Base-by-base conservation (phyloP, 2,329 filamentous ascomycete genomes). In the Diaporthe amygdali region DNA sequence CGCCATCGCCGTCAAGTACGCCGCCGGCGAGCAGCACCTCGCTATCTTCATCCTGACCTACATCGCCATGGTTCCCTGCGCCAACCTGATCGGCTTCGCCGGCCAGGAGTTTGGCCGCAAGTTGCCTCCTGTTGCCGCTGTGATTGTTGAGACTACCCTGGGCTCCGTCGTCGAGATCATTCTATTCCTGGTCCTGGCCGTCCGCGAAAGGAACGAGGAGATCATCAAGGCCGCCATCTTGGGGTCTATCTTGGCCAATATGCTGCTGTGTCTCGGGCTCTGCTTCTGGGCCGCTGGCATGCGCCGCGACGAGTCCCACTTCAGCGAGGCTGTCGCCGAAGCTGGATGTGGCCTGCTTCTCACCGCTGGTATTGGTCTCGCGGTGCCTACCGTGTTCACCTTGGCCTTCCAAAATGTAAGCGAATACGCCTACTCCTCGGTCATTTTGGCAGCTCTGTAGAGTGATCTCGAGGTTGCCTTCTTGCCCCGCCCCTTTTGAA, bases 191-290 rank as follows among this genome's bases (percentile, higher is more conserved):
- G 88, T 95, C 2, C 83, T 97, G 54, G 85, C 96, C 5, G 80
- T 79, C 1, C 56, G 69, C 14, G 80, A 84, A 2, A 75, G 84
- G 66, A 81, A 84, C 79, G 91, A 92, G 72, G 85, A 87, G n/a
- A 93, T 96, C 75, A 94, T 97, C 76, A 90, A 94, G 78, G 93
- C 93, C 67, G 94, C 94, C 32, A 95, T 97, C 69, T 83, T 97
- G 0, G 94, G 94, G 44, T 96, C 93, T 0, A 93, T 97, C 54
- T 81, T 97, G 41, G 94, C 94, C 15, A 97, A 94, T 39, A 88
- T 96, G 82, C 82, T 97, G 54, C 85, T 97, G 1, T 97, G 94
- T 75, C 82, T 97, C 32, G 94, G 94, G 0, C 78, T 92, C 66
- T 96, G 94, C 79, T 97, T 97, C 84, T 90, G 96, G 73, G 88